These are phyloP conservation scores for Trypanosoma platydactyli DNA, from an alignment of 208 protist species.

Conservation along the genomic window DNA sequence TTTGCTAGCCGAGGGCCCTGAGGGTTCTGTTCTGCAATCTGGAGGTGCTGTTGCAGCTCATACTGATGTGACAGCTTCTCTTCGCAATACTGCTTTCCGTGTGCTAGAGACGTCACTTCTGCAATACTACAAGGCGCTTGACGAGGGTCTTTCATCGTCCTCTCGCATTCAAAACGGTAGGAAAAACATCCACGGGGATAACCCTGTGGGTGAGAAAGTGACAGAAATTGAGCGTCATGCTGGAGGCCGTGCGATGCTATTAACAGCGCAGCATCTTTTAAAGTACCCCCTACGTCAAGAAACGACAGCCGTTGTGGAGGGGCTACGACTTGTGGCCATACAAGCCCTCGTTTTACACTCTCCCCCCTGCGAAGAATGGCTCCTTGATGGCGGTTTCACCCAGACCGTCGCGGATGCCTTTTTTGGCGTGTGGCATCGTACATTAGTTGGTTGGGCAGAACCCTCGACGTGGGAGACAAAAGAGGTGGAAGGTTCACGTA, in stretches of 20 bases:
- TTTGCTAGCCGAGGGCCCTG: conserved; percentile 55
- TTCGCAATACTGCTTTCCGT: conserved; percentile 75
- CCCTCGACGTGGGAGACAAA: conserved; percentile 5
- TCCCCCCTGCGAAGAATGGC: conserved; percentile 17
- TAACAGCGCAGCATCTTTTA: conserved; percentile 60
- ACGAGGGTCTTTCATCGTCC: conserved; percentile 6
- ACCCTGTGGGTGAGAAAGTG: conserved; percentile 5
- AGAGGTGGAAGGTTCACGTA: conserved; percentile 11
- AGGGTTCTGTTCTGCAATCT: conserved; percentile 64
- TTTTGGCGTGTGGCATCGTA: conserved; percentile 44
- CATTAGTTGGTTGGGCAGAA: neutral
- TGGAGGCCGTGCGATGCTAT: conserved; percentile 27
- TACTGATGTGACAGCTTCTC: conserved; percentile 24
- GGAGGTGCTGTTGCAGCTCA: conserved; percentile 32
- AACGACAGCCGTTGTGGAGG: conserved; percentile 56
- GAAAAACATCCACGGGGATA: neutral
- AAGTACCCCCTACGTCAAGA: conserved; percentile 42
- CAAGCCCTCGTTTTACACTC: conserved; percentile 43
- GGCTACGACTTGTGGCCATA: conserved; percentile 61
- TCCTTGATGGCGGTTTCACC: neutral
- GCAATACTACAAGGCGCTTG: conserved; percentile 44
- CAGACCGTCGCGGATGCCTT: conserved; percentile 35
- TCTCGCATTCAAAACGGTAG: neutral
- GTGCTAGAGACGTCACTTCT: conserved; percentile 75
- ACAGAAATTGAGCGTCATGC: conserved; percentile 27